phyloP scores from a whole-genome alignment of 345 rosid genomes.

The Cardamine chenopodiifolia region DNA sequence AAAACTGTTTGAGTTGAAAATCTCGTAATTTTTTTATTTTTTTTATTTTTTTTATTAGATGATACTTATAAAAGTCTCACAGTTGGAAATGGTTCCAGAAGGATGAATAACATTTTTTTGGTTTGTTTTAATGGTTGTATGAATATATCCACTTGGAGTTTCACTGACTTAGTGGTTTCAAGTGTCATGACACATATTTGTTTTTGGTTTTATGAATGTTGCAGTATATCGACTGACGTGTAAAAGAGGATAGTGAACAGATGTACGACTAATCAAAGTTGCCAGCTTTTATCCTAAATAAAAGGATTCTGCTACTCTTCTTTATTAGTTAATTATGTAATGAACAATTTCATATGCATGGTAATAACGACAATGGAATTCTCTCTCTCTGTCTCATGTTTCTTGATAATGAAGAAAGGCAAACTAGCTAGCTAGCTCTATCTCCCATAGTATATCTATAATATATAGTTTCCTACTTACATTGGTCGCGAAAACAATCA shows the following conservation, averaged over 20 bases:
- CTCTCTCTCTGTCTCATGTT: not conserved
- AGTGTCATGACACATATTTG: conserved; percentile 11
- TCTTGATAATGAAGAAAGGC: not conserved
- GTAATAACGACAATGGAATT: not conserved
- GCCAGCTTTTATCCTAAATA: conserved; percentile 30
- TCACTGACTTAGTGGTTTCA: not conserved
- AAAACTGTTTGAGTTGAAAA: too few species aligned
- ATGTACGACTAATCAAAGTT: conserved; percentile 28
- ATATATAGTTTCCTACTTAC: not conserved
- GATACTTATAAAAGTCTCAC: too few species aligned
- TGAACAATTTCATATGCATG: not conserved
- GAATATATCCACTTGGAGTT: not conserved
- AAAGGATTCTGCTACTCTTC: not conserved
- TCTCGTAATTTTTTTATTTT: too few species aligned
- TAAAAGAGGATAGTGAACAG: conserved; percentile 21
- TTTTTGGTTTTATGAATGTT: conserved; percentile 26
- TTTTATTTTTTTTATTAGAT: too few species aligned
- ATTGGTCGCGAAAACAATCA: not conserved
- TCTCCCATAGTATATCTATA: not conserved
- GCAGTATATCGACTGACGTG: conserved; percentile 37
- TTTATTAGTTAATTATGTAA: conserved; percentile 16
- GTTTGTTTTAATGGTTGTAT: not conserved
- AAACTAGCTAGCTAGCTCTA: not conserved
- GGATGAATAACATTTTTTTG: not conserved
- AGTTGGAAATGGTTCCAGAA: too few species aligned